A percentile compares a stretch with the other conserved stretches of the same genome.
Evolutionary conservation across 1,139 yeast species (phyloP).

Genomic region (Kodamaea arcana): DNA sequence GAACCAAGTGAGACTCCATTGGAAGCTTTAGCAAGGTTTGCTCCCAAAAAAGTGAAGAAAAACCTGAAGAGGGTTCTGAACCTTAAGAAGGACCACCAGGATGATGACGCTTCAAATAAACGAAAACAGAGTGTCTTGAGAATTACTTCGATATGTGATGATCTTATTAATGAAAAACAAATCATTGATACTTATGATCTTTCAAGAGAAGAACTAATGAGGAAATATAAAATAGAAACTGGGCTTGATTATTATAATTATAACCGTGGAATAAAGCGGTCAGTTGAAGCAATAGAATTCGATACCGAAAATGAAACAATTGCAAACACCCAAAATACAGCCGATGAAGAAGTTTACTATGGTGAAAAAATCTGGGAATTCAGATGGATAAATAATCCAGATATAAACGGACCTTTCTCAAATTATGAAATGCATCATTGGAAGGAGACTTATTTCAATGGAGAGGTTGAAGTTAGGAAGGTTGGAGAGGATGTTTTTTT

Average conservation of each 20-base stretch:
- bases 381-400: constrained; percentile 50
- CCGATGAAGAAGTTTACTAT: constrained; percentile 16
- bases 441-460: constrained; percentile 55
- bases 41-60: constrained; percentile 22
- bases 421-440: constrained; percentile 55
- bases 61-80: constrained; percentile 8
- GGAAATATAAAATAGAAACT: constrained; percentile 47
- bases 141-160: constrained; percentile 52
- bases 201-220: constrained; percentile 55
- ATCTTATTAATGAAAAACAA: constrained; percentile 37
- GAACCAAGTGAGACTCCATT: constrained; percentile 63
- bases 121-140: constrained; percentile 27
- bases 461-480: constrained; percentile 41
- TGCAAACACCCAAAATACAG: constrained; percentile 9
- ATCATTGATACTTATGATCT: constrained; percentile 48
- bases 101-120: constrained; percentile 11
- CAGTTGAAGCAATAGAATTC: constrained; percentile 45
- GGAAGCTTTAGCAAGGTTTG: constrained; percentile 53
- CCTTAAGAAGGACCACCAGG: background rate
- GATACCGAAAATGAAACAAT: no score
- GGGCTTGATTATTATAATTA: constrained; percentile 32
- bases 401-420: constrained; percentile 59
- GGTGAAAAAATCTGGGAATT: constrained; percentile 54
- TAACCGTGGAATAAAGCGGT: constrained; percentile 20
- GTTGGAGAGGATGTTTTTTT: constrained; percentile 28